These are phyloP conservation scores for Dictyostelium intermedium DNA, from an alignment of 78 protist genomes.

Conservation along the genomic window DNA sequence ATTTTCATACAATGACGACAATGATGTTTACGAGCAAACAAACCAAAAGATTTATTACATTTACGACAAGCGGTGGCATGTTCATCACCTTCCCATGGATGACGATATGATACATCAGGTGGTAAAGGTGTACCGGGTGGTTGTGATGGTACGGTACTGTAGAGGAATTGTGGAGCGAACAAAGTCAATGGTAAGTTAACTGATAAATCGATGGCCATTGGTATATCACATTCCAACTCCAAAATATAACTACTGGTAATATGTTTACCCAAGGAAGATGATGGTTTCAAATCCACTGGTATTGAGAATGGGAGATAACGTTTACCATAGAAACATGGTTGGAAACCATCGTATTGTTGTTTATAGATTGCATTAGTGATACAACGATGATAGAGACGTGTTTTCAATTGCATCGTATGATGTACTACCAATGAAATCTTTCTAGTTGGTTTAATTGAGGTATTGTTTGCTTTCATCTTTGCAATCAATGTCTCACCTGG, in stretches of 20 bases:
- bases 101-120: slow-evolving; percentile 70
- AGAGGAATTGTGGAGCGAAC: slow-evolving; percentile 77
- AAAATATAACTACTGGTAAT: slow-evolving; percentile 7
- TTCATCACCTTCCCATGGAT: slow-evolving; percentile 74
- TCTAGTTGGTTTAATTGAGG: slow-evolving; percentile 35
- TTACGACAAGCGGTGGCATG: background rate
- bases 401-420: slow-evolving; percentile 29
- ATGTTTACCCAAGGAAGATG: slow-evolving; percentile 48
- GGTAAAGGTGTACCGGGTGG: slow-evolving; percentile 74
- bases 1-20: slow-evolving; percentile 76
- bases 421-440: slow-evolving; percentile 46
- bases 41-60: slow-evolving; percentile 20
- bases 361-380: slow-evolving; percentile 23
- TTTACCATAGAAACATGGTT: slow-evolving; percentile 77
- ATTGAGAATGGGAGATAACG: slow-evolving; percentile 67
- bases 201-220: slow-evolving; percentile 50
- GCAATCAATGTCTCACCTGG: slow-evolving; percentile 65
- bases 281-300: slow-evolving; percentile 62
- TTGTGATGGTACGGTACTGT: slow-evolving; percentile 37
- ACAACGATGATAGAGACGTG: slow-evolving; percentile 50
- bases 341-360: slow-evolving; percentile 53
- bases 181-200: slow-evolving; percentile 54
- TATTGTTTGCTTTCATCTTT: slow-evolving; percentile 55
- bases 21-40: slow-evolving; percentile 67
- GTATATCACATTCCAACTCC: slow-evolving; percentile 54